Evolutionary conservation across 148 eudicot species (phyloP).

Genomic region (Limonium bicolor): DNA sequence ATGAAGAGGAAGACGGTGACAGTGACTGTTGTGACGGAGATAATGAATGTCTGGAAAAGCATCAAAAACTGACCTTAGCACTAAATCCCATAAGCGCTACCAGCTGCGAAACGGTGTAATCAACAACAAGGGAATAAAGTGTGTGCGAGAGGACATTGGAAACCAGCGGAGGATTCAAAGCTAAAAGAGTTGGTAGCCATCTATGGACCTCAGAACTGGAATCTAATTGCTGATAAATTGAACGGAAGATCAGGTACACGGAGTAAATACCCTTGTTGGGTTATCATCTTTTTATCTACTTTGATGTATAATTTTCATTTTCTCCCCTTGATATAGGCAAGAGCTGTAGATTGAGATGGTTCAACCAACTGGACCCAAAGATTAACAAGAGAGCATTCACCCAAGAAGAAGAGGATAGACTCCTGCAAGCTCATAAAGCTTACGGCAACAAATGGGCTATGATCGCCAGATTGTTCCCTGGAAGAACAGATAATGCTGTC

Average conservation of each 20-base stretch:
- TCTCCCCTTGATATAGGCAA: constrained; percentile 27
- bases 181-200: constrained; percentile 71
- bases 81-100: too few species aligned
- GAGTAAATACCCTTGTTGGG: neutral
- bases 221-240: constrained; percentile 70
- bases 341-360: constrained; percentile 91
- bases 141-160: constrained; percentile 86
- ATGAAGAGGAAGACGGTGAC: too few species aligned
- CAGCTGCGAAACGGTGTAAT: neutral
- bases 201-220: constrained; percentile 93
- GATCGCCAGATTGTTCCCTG: constrained; percentile 78
- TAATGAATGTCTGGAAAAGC: too few species aligned
- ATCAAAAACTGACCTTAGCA: too few species aligned
- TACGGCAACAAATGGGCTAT: constrained; percentile 91
- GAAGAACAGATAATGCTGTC: constrained; percentile 79
- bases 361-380: constrained; percentile 84
- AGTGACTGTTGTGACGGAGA: neutral
- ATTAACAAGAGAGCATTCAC: constrained; percentile 66
- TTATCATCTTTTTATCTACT: neutral
- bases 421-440: constrained; percentile 62
- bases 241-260: constrained; percentile 70
- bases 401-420: constrained; percentile 69
- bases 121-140: constrained; percentile 15
- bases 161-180: constrained; percentile 69
- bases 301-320: neutral